Conservation (phyloP, 83 land plant species). For the Larix sibirica region DNA sequence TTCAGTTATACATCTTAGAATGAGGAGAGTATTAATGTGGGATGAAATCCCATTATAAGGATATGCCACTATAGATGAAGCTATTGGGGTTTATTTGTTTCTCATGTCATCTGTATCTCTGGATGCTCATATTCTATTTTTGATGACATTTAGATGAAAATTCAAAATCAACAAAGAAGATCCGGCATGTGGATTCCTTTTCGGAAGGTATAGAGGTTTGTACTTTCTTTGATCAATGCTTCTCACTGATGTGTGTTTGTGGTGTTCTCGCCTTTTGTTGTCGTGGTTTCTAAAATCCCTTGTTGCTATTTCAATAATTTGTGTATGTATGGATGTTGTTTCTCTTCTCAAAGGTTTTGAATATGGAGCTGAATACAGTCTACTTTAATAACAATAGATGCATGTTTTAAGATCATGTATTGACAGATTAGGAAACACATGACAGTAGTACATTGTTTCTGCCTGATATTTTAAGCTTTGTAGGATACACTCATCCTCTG, state of each 20-base stretch:
- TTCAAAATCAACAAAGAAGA: slow-evolving; percentile 3
- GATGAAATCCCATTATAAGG: too few relatives aligned
- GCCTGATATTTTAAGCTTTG: neutral
- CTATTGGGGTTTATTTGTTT: neutral
- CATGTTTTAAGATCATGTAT: neutral
- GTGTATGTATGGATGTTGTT: neutral
- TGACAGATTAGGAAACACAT: neutral
- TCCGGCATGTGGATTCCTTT: slow-evolving; percentile 14
- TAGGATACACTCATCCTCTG: neutral
- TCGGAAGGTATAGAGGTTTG: slow-evolving; percentile 3
- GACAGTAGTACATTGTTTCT: neutral
- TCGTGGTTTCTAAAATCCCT: neutral
- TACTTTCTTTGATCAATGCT: neutral
- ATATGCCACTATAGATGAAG: too few relatives aligned
- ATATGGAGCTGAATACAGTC: neutral
- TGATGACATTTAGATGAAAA: neutral
- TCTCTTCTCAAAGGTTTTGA: neutral
- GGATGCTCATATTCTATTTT: neutral
- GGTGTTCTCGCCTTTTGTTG: neutral
- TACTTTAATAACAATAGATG: neutral
- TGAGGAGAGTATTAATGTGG: neutral
- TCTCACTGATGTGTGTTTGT: neutral
- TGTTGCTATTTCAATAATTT: neutral
- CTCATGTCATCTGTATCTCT: neutral
- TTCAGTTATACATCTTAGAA: neutral